Percentiles rank a stretch among this genome's conserved stretches.
Conservation (phyloP, 2,329 filamentous ascomycete genomes). For the Chaetomium strumarium region DNA sequence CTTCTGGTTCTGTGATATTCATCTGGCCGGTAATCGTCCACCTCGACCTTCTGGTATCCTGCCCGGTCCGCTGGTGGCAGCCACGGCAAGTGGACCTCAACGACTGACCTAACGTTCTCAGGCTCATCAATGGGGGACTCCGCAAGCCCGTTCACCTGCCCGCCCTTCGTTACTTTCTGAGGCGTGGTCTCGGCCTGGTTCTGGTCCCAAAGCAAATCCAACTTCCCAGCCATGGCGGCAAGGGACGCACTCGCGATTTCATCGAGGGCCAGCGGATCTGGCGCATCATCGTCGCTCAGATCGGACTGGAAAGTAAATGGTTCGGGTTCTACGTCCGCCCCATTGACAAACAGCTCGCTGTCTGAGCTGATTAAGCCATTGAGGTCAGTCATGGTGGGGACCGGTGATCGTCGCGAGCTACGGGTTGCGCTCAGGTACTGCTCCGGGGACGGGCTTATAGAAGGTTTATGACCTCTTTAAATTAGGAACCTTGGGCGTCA, state of each 20-base stretch:
- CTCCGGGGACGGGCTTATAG: not conserved
- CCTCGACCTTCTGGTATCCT: slow-evolving; percentile 13
- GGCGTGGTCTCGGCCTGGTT: not conserved
- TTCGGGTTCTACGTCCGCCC: slow-evolving; percentile 2
- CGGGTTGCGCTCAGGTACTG: not conserved
- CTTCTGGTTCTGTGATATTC: slow-evolving; percentile 2
- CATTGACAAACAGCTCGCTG: slow-evolving; percentile 15
- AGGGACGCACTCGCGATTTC: slow-evolving; percentile 7
- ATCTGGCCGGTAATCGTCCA: slow-evolving; percentile 11
- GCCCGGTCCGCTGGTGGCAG: slow-evolving; percentile 12
- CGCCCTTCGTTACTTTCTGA: not conserved
- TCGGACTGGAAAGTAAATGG: slow-evolving; percentile 21
- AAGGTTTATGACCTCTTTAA: not conserved
- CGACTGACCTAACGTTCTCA: slow-evolving; percentile 3
- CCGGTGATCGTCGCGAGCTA: not conserved
- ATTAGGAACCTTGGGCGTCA: not conserved
- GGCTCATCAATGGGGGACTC: not conserved
- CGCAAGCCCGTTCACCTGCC: not conserved
- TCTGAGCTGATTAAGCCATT: slow-evolving; percentile 16
- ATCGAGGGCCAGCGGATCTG: slow-evolving; percentile 10
- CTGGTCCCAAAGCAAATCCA: not conserved
- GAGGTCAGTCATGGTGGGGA: slow-evolving; percentile 6
- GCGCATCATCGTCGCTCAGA: slow-evolving; percentile 19
- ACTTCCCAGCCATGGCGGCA: not conserved
- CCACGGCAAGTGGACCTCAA: slow-evolving; percentile 20